Evolutionary conservation across 2,329 filamentous ascomycete species (phyloP), one percentile per base, ranked within the genome.

Genomic region (Falciphora oryzae): DNA sequence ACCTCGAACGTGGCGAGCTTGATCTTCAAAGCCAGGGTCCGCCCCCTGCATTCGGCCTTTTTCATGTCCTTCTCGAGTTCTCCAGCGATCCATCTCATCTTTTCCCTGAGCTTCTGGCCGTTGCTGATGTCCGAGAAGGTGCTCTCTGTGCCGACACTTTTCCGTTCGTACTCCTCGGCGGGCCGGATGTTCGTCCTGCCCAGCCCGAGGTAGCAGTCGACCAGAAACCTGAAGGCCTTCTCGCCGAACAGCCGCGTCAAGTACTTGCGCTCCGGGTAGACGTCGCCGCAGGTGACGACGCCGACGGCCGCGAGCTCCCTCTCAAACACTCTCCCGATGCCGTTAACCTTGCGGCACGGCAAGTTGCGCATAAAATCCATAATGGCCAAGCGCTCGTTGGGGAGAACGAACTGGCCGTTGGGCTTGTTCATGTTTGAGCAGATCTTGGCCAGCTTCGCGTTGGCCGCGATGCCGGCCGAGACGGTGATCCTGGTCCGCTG

Each of bases 1-100:
- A 97, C 91, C 75, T 98, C 93, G 71, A 94, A 99, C 0, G 93
- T 97, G 74, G 97, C 92, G 10, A 98, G 79, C 74, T 99, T 99
- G 68, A 97, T 84, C 75, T 99, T 99, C 50, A 99, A 79, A 28
- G 92, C 92, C 1, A 99, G 78, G 0, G 94, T 98, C n/a, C 92
- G 86, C 0, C 94, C 94, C 75, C 94, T 97, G 76, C 91, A 92
- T 68, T 91, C 85, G 1, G 91, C 92, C 31, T 87, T 85, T 65
- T 83, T 82, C 78, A 98, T 82, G 71, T 98, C 94, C 69, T 90
- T 90, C 73, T 97, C 93, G 4, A 99, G 80, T 68, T 96, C 93
- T 67, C 93, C 88, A 0, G 95, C 92, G 1, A 89, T 93, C 73
- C 83, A 84, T n/a, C 87, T 84, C 7, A 99, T 83, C 73, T 96